phyloP scores from a whole-genome alignment of 2,329 filamentous ascomycete species.

The Ophiostoma pallidulum region DNA sequence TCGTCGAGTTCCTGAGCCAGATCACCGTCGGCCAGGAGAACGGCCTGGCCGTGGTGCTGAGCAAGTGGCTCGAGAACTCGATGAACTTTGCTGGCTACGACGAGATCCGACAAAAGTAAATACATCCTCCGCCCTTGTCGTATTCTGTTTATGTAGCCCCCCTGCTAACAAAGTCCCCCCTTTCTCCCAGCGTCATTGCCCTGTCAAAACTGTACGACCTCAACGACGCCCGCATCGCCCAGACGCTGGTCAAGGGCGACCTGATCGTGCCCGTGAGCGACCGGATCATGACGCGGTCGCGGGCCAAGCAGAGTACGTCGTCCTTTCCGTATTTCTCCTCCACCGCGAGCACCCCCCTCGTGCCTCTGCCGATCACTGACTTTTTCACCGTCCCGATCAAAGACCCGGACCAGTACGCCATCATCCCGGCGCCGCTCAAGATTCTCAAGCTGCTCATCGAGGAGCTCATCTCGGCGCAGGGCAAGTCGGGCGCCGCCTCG shows the following conservation, averaged over 20 bases:
- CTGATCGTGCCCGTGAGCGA: conserved; percentile 71
- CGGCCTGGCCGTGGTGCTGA: conserved; percentile 79
- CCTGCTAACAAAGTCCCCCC: too few relatives aligned
- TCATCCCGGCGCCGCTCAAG: conserved; percentile 81
- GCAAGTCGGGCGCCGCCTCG: conserved; percentile 35
- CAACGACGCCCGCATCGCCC: conserved; percentile 67
- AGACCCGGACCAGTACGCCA: conserved; percentile 85
- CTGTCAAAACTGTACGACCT: conserved; percentile 85
- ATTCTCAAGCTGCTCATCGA: conserved; percentile 94
- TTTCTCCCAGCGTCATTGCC: conserved; percentile 62
- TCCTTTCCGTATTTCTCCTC: too few relatives aligned
- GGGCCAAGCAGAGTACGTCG: conserved; percentile 65
- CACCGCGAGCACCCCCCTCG: conserved; percentile 16
- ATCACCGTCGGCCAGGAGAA: conserved; percentile 70
- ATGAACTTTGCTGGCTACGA: conserved; percentile 97
- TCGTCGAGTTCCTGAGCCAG: conserved; percentile 82
- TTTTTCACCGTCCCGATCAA: conserved; percentile 21
- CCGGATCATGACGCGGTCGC: conserved; percentile 87
- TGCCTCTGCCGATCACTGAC: conserved; percentile 14
- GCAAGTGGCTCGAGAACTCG: conserved; percentile 96
- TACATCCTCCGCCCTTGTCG: conserved; percentile 15
- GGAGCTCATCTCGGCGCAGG: conserved; percentile 75
- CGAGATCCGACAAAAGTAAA: conserved; percentile 90
- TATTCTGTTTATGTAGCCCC: neutral
- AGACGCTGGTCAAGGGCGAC: conserved; percentile 84